Conservation (phyloP, 75 land plant genomes). For the Cunninghamia lanceolata region DNA sequence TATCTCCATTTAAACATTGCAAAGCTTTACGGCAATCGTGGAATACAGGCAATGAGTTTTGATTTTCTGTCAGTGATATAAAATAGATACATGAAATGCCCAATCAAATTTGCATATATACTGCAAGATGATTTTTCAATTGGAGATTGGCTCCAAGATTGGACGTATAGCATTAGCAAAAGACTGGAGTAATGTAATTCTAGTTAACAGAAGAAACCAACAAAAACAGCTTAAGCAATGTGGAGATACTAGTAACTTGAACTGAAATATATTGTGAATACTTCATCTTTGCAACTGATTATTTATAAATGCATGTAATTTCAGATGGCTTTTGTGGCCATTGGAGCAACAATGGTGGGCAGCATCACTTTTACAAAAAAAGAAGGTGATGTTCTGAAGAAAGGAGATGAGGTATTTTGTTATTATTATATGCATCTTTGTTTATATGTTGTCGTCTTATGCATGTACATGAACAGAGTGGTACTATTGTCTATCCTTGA, state of each 20-base stretch:
- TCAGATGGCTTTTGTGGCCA: constrained; percentile 94
- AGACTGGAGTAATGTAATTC: neutral
- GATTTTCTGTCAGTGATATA: neutral
- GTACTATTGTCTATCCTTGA: neutral
- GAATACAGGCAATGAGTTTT: neutral
- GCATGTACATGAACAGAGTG: neutral
- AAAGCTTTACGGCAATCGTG: neutral
- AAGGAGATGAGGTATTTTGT: constrained; percentile 85
- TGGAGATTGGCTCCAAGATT: constrained; percentile 4
- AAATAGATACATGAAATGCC: neutral
- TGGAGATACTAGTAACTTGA: neutral
- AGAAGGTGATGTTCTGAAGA: constrained; percentile 62
- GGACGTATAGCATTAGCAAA: neutral
- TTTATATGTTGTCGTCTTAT: neutral
- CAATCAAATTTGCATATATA: neutral
- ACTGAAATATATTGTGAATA: neutral
- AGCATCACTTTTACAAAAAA: constrained; percentile 70
- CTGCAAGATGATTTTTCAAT: neutral
- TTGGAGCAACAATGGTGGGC: constrained; percentile 99
- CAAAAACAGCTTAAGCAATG: neutral
- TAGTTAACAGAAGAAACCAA: neutral
- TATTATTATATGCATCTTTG: neutral
- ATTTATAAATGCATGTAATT: neutral
- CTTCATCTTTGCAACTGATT: neutral
- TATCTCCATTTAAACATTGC: neutral